Base-by-base conservation (phyloP, 208 protist species). In the Wallacemonas sp. region DNA sequence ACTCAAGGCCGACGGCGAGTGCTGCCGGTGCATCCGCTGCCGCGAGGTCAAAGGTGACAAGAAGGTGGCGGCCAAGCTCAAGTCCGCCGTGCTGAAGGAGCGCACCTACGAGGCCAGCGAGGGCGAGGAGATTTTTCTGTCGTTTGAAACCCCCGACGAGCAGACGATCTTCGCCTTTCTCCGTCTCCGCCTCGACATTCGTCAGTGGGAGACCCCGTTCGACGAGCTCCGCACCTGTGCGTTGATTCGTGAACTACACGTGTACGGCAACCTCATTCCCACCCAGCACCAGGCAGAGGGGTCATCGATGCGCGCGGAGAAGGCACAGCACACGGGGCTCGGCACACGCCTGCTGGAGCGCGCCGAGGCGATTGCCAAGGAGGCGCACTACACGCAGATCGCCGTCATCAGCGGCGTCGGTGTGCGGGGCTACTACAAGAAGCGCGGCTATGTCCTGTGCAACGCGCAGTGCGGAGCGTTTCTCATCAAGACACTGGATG, bases 351-450 rank as follows among this genome's bases (percentile, higher is more conserved):
- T 99, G 23, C 98, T 99, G 78, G 84, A 94, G 67, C 95, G 98
- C 32, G 98, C 98, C 0, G 98, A 99, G 74, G 69, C 81, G 12
- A 98, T 99, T 33, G 97, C 98, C 3, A 77, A 80, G 45, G 89
- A 92, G 50, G 87, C 94, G 22, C 94, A 97, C 7, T 97, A 91
- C 45, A n/a, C 32, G 5, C 90, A 90, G 38, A 82, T 99, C 10
- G 96, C 98, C 20, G 98, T 99, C n/a, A 99, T 99, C 72, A 88
- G 88, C 66, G 98, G 98, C 39, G 96, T 99, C 26, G 98, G 98
- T 11, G 98, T 98, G 32, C 88, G 98, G 8, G 88, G 97, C 46
- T 99, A 99, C 83, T 99, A 99, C 79, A 77, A 83, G 48, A 96
- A 96, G 25, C 75, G 97, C 0, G 98, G 98, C 32, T 99, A 99